Percentiles rank a stretch among this genome's conserved stretches.
Conservation (phyloP, 1,139 yeast genomes). For the Debaryomyces coudertii region DNA sequence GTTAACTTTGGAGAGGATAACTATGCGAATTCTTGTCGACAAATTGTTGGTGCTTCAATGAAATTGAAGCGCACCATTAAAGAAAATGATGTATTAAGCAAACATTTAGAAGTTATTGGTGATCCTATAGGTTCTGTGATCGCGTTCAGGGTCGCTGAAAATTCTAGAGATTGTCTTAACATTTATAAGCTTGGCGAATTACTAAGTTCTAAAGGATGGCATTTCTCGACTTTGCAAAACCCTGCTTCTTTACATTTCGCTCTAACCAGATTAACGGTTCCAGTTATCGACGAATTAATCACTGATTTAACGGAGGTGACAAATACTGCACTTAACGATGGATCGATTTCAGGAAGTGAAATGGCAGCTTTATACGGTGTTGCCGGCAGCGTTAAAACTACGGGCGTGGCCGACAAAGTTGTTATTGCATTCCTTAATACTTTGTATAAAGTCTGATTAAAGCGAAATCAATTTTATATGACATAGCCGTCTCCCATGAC, state of each 20-base stretch:
- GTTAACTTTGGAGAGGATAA: constrained; percentile 80
- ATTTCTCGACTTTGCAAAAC: constrained; percentile 78
- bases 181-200: constrained; percentile 78
- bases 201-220: constrained; percentile 80
- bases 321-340: constrained; percentile 32
- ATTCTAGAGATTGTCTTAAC: constrained; percentile 42
- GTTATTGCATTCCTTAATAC: constrained; percentile 82
- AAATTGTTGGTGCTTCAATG: constrained; percentile 69
- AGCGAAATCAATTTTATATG: not conserved
- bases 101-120: constrained; percentile 63
- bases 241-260: constrained; percentile 95
- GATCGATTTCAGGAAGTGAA: constrained; percentile 38
- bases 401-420: constrained; percentile 80
- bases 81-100: constrained; percentile 44
- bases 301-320: constrained; percentile 56
- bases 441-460: constrained; percentile 54
- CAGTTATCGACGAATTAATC: constrained; percentile 64
- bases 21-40: constrained; percentile 64
- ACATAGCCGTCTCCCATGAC: too few relatives aligned
- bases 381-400: constrained; percentile 85
- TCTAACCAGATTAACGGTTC: constrained; percentile 70
- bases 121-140: constrained; percentile 85
- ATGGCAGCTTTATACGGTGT: constrained; percentile 94
- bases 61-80: constrained; percentile 54
- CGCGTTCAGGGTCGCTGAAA: constrained; percentile 59